These are phyloP conservation scores for Pinus taeda DNA, from an alignment of 75 land plant genomes.

Conservation along the genomic window DNA sequence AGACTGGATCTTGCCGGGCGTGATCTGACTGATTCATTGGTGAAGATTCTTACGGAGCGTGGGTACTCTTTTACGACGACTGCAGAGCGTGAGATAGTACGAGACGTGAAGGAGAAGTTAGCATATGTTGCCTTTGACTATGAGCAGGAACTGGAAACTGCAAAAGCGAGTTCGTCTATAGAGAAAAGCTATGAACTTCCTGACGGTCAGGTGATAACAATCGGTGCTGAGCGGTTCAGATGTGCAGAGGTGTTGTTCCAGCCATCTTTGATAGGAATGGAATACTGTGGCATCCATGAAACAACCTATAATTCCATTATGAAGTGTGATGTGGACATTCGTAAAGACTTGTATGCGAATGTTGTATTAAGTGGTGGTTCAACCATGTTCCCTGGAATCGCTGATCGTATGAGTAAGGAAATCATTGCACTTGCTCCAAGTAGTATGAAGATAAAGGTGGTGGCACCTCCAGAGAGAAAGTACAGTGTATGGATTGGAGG, in stretches of 20 bases:
- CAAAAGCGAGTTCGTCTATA: slow-evolving; percentile 30
- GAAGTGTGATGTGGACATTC: slow-evolving; percentile 66
- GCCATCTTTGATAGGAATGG: slow-evolving; percentile 55
- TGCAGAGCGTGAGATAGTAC: slow-evolving; percentile 51
- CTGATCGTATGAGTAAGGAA: slow-evolving; percentile 56
- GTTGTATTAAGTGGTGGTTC: slow-evolving; percentile 57
- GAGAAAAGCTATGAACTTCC: slow-evolving; percentile 56
- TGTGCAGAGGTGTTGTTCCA: slow-evolving; percentile 61
- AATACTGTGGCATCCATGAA: slow-evolving; percentile 44
- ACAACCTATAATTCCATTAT: slow-evolving; percentile 55
- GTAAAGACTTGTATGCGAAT: slow-evolving; percentile 53
- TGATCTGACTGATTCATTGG: slow-evolving; percentile 45
- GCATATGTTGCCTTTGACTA: slow-evolving; percentile 50
- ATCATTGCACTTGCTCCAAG: slow-evolving; percentile 50
- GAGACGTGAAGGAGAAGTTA: slow-evolving; percentile 55
- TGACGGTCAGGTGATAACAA: slow-evolving; percentile 46
- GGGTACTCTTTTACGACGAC: slow-evolving; percentile 55
- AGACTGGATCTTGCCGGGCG: slow-evolving; percentile 57
- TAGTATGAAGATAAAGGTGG: slow-evolving; percentile 53
- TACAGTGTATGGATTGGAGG: slow-evolving; percentile 77
- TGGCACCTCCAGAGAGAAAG: slow-evolving; percentile 59
- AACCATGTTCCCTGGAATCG: slow-evolving; percentile 57
- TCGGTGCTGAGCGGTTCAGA: slow-evolving; percentile 57
- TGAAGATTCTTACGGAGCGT: slow-evolving; percentile 58
- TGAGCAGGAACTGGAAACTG: slow-evolving; percentile 55